phyloP scores from a whole-genome alignment of 352 stramenopile genomes.

The Globisporangium radiosum region DNA sequence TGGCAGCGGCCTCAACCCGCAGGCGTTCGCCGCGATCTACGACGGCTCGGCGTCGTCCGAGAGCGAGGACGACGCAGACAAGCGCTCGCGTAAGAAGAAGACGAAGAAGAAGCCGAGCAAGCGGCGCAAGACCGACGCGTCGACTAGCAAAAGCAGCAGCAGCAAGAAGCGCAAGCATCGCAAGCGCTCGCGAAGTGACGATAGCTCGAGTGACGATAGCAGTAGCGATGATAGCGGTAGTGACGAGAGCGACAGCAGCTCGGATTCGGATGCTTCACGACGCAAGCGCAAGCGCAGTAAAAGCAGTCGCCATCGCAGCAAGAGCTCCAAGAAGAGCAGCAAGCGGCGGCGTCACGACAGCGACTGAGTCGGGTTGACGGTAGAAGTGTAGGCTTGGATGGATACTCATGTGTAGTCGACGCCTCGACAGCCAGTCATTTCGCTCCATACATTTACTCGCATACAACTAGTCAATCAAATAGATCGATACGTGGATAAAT shows the following conservation, averaged over 20 bases:
- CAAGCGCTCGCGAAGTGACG: conserved; percentile 19
- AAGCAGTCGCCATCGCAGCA: conserved; percentile 7
- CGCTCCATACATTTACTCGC: too few relatives aligned
- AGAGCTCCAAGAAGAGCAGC: conserved; percentile 13
- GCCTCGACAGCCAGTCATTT: too few relatives aligned
- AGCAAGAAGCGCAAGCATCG: conserved; percentile 14
- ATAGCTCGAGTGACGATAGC: conserved; percentile 1
- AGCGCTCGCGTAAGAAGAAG: not conserved
- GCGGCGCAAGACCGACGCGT: conserved; percentile 27
- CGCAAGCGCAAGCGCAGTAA: conserved; percentile 10
- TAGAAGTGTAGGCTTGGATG: too few relatives aligned
- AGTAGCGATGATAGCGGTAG: not conserved
- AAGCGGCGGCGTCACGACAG: conserved; percentile 12
- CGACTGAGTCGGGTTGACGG: conserved; percentile 2
- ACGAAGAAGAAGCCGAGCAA: conserved; percentile 15
- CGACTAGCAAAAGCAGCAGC: conserved; percentile 11
- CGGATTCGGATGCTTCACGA: conserved; percentile 12
- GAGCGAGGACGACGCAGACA: conserved; percentile 21
- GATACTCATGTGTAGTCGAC: too few relatives aligned
- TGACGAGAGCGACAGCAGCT: conserved; percentile 9
- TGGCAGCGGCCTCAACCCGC: conserved; percentile 57
- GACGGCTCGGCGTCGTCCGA: conserved; percentile 23
- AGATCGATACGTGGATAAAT: too few relatives aligned
- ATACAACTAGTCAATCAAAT: too few relatives aligned
- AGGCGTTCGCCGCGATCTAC: conserved; percentile 63